phyloP scores from a whole-genome alignment of 192 early-diverging fungal species.

The Rhizoclosmatium sp. region DNA sequence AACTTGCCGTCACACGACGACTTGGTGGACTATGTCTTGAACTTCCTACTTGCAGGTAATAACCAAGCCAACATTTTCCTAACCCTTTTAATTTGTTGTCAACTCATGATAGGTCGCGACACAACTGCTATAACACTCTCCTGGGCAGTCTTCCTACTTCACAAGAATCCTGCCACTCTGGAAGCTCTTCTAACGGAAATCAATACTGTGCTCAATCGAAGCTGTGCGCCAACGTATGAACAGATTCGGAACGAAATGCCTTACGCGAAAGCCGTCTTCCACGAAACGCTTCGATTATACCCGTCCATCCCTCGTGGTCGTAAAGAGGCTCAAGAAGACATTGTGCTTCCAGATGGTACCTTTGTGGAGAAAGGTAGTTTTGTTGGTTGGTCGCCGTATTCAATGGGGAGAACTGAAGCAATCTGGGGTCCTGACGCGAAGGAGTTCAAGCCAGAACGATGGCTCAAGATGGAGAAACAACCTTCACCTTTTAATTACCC shows the following conservation, averaged over 20 bases:
- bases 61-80: not conserved
- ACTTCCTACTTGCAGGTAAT: conserved; percentile 23
- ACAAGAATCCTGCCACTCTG: conserved; percentile 45
- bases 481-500: conserved; percentile 11
- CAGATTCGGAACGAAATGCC: conserved; percentile 50
- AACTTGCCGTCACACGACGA: conserved; percentile 33
- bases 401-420: conserved; percentile 56
- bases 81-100: too few species aligned
- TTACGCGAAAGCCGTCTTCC: not conserved
- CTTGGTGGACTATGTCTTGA: conserved; percentile 49
- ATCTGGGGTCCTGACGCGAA: conserved; percentile 74
- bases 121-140: conserved; percentile 64
- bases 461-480: conserved; percentile 55
- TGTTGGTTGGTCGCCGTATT: conserved; percentile 56
- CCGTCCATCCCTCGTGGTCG: conserved; percentile 70
- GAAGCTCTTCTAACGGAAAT: conserved; percentile 45
- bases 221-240: conserved; percentile 42
- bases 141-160: conserved; percentile 61
- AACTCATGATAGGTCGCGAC: conserved; percentile 48
- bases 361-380: conserved; percentile 56
- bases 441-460: conserved; percentile 71
- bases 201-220: not conserved
- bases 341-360: conserved; percentile 68
- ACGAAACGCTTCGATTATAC: conserved; percentile 43
- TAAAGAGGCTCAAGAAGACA: conserved; percentile 64